Evolutionary conservation across 208 protist species (phyloP).

Genomic region (Balamuthia mandrillaris): DNA sequence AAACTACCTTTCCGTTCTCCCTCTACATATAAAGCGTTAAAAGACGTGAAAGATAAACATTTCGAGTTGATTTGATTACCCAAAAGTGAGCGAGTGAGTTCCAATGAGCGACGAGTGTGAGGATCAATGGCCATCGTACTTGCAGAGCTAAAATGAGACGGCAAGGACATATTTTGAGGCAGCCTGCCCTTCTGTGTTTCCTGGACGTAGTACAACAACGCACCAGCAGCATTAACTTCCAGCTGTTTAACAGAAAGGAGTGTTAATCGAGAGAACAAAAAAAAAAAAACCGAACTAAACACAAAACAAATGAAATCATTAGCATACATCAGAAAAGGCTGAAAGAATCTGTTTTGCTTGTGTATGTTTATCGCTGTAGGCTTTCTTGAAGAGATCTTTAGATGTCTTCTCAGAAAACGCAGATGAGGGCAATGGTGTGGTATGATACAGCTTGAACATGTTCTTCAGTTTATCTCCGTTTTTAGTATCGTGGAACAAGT

Average conservation of each 20-base stretch:
- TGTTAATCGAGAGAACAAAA: not conserved
- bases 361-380: not conserved
- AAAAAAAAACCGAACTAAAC: not conserved
- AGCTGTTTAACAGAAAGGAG: too few species aligned
- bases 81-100: constrained; percentile 7
- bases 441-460: not conserved
- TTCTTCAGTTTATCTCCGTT: not conserved
- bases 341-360: not conserved
- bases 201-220: constrained; percentile 22
- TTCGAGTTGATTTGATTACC: not conserved
- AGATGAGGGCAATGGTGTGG: not conserved
- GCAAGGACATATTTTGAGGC: not conserved
- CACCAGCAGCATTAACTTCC: not conserved
- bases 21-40: not conserved
- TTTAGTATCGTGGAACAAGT: not conserved
- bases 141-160: not conserved
- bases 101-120: constrained; percentile 16
- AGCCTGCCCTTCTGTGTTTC: constrained; percentile 44
- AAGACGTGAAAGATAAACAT: too few species aligned
- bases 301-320: too few species aligned
- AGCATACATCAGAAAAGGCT: not conserved
- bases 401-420: not conserved
- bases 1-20: constrained; percentile 34
- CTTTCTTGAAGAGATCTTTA: not conserved
- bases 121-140: constrained; percentile 4